Conservation (phyloP, 257 asterid genomes). For the Anisodus tanguticus region DNA sequence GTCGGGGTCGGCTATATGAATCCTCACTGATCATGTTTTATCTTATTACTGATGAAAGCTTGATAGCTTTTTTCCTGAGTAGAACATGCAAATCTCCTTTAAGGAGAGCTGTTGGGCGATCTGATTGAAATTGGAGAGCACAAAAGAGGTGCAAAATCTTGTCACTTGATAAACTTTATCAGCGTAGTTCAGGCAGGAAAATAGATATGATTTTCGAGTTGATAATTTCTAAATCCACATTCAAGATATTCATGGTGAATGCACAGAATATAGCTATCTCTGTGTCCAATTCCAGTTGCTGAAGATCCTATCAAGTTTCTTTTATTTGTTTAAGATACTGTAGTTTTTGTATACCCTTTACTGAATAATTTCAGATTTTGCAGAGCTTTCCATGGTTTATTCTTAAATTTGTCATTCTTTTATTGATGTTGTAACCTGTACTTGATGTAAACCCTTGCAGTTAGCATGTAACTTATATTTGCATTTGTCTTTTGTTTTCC, state of each 20-base stretch:
- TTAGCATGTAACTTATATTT: neutral
- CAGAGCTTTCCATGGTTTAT: neutral
- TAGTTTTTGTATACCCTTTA: neutral
- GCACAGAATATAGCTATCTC: neutral
- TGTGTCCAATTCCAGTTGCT: neutral
- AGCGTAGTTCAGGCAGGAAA: neutral
- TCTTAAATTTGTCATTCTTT: neutral
- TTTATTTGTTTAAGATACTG: neutral
- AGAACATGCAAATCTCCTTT: neutral
- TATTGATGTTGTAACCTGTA: neutral
- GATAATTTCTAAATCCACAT: neutral
- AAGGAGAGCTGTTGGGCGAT: neutral
- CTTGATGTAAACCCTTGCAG: neutral
- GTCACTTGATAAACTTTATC: neutral
- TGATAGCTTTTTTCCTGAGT: neutral
- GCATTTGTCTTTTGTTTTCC: neutral
- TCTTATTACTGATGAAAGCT: neutral
- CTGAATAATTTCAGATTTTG: neutral
- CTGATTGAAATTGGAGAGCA: neutral
- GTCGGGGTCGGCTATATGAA: neutral
- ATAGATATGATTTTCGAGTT: neutral
- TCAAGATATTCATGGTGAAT: neutral
- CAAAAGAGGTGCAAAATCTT: neutral
- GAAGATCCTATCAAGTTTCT: neutral
- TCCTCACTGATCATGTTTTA: neutral